These are phyloP conservation scores for Acorus gramineus DNA, from an alignment of 106 monocot species.

Conservation along the genomic window DNA sequence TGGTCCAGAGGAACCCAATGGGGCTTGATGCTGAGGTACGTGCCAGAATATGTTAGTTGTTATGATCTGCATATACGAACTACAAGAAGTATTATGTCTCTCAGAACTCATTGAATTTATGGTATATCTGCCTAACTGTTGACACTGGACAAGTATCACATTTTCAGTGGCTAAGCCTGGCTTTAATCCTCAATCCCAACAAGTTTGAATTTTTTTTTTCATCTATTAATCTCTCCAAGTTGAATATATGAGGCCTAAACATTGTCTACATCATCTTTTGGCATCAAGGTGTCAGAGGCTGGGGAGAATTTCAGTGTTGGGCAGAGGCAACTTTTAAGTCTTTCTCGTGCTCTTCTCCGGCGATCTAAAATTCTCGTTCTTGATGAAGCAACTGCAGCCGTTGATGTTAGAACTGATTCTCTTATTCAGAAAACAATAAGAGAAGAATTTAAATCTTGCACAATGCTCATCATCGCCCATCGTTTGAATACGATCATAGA, in stretches of 20 bases:
- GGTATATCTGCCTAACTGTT: too few species aligned
- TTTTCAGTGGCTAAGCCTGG: too few species aligned
- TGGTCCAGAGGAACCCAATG: conserved; percentile 61
- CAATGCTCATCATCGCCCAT: conserved; percentile 97
- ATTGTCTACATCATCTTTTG: neutral
- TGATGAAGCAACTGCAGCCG: conserved; percentile 99
- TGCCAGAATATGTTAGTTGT: neutral
- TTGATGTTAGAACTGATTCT: conserved; percentile 97
- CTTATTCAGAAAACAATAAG: conserved; percentile 96
- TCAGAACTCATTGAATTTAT: too few species aligned
- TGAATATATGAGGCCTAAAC: neutral
- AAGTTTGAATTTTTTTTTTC: too few species aligned
- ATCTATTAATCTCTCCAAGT: too few species aligned
- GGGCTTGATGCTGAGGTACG: conserved; percentile 93
- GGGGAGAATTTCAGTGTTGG: conserved; percentile 99
- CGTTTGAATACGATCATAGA: conserved; percentile 94
- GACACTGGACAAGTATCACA: too few species aligned
- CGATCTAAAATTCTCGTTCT: conserved; percentile 97
- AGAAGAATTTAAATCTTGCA: conserved; percentile 94
- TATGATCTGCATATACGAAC: too few species aligned
- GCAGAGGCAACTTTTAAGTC: conserved; percentile 87
- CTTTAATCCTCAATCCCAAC: too few species aligned
- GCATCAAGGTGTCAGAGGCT: conserved; percentile 63
- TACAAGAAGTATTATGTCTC: too few species aligned
- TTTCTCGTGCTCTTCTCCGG: conserved; percentile 79